Conservation (phyloP, 805 yeast species). For the Candida khao-thaluensis region DNA sequence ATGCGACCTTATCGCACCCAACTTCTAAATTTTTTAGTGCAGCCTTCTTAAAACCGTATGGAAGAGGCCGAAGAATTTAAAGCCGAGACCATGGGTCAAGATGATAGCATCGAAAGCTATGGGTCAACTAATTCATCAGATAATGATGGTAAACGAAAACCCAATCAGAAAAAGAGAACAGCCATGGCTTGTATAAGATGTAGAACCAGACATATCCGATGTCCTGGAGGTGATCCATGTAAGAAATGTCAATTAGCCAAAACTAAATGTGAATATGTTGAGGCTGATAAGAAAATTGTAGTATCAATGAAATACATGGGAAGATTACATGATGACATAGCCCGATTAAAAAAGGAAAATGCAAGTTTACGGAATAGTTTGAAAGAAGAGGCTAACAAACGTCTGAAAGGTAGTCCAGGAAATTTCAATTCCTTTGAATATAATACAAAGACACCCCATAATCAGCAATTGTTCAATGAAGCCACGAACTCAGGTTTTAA, state of each 20-base stretch:
- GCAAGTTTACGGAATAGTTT: constrained; percentile 49
- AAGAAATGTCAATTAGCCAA: constrained; percentile 55
- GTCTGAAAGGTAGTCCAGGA: constrained; percentile 8
- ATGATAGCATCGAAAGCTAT: neutral
- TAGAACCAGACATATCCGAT: constrained; percentile 67
- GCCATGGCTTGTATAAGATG: constrained; percentile 61
- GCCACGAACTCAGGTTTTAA: constrained; percentile 11
- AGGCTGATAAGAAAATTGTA: constrained; percentile 69
- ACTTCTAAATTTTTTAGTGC: too few species aligned
- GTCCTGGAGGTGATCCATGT: constrained; percentile 80
- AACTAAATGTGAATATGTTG: constrained; percentile 65
- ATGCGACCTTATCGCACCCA: too few species aligned
- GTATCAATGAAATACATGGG: constrained; percentile 70
- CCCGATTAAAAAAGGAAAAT: constrained; percentile 64
- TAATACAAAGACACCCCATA: constrained; percentile 17
- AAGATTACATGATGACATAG: constrained; percentile 65
- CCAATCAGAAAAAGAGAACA: constrained; percentile 25
- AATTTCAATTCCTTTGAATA: constrained; percentile 16
- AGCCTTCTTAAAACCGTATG: too few species aligned
- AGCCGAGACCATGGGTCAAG: too few species aligned
- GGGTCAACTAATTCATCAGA: neutral
- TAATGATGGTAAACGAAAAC: neutral
- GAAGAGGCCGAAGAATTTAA: neutral
- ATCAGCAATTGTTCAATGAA: constrained; percentile 14
- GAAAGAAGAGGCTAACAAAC: constrained; percentile 27